Evolutionary conservation across 2,329 filamentous ascomycete genomes (phyloP).

Genomic region (Cladorrhinum sp.): DNA sequence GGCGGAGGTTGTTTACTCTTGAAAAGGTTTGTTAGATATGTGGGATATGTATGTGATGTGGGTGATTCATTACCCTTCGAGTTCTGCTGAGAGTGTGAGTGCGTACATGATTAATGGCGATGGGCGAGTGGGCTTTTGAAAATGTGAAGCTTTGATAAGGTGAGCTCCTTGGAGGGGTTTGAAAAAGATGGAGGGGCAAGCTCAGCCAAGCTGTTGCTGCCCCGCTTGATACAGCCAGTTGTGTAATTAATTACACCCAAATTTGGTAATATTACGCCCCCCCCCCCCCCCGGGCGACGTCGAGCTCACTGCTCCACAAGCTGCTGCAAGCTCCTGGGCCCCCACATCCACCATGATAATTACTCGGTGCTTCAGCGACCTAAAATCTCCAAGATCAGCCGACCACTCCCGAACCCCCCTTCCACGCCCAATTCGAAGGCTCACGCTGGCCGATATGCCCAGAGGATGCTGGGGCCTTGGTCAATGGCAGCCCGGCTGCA

Average conservation of each 20-base stretch:
- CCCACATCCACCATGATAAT: not conserved
- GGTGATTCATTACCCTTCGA: constrained; percentile 56
- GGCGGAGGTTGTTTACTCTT: constrained; percentile 87
- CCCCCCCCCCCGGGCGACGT: too few relatives aligned
- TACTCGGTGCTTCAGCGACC: not conserved
- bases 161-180: not conserved
- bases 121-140: not conserved
- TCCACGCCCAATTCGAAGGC: constrained; percentile 10
- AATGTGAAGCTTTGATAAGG: not conserved
- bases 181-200: not conserved
- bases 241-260: not conserved
- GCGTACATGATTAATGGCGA: constrained; percentile 54
- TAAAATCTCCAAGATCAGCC: not conserved
- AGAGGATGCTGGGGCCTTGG: constrained; percentile 66
- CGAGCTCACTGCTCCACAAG: not conserved
- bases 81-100: constrained; percentile 64
- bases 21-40: not conserved
- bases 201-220: not conserved
- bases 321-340: too few relatives aligned
- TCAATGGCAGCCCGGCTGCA: constrained; percentile 62
- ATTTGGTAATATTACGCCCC: not conserved
- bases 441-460: constrained; percentile 33
- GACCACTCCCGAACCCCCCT: not conserved
- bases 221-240: constrained; percentile 1
- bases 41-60: not conserved